A percentile compares a stretch with the other conserved stretches of the same genome.
Evolutionary conservation across 2,329 filamentous ascomycete species (phyloP).

Genomic region (Fusarium globosum): DNA sequence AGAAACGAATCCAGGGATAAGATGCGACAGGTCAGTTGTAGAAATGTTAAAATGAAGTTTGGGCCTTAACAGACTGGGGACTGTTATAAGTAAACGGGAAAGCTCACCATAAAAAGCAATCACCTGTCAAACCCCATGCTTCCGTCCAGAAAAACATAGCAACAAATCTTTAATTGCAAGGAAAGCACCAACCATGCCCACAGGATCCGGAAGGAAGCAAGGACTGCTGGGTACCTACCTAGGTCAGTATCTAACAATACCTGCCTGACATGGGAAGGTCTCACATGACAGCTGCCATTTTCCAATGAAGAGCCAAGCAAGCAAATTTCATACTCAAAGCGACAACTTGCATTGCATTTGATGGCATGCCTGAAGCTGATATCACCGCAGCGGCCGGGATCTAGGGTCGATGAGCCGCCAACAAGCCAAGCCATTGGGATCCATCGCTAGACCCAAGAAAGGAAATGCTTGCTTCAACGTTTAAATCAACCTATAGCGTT

Average conservation of each 20-base stretch:
- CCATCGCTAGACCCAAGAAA: background rate
- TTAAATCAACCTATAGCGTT: background rate
- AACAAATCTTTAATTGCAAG: background rate
- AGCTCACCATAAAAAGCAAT: constrained; percentile 12
- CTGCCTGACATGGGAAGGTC: background rate
- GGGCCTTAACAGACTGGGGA: background rate
- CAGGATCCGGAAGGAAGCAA: background rate
- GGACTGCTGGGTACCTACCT: background rate
- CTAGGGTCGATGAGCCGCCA: constrained; percentile 2
- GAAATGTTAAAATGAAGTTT: background rate
- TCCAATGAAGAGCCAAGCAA: background rate
- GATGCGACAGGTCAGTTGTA: background rate
- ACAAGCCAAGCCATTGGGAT: background rate
- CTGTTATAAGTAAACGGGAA: background rate
- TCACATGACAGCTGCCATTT: constrained; percentile 26
- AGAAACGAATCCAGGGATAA: background rate
- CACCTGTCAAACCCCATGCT: constrained; percentile 1
- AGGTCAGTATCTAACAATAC: background rate
- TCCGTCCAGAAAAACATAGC: constrained; percentile 27
- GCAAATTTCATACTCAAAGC: background rate
- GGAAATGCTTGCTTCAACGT: constrained; percentile 12
- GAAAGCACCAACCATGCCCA: background rate
- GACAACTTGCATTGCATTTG: constrained; percentile 3
- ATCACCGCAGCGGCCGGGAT: background rate
- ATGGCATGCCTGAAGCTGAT: background rate